A percentile compares a stretch with the other conserved stretches of the same genome.
phyloP scores from a whole-genome alignment of 1,284 basidiomycete species.

The Moniliophthora roreri region DNA sequence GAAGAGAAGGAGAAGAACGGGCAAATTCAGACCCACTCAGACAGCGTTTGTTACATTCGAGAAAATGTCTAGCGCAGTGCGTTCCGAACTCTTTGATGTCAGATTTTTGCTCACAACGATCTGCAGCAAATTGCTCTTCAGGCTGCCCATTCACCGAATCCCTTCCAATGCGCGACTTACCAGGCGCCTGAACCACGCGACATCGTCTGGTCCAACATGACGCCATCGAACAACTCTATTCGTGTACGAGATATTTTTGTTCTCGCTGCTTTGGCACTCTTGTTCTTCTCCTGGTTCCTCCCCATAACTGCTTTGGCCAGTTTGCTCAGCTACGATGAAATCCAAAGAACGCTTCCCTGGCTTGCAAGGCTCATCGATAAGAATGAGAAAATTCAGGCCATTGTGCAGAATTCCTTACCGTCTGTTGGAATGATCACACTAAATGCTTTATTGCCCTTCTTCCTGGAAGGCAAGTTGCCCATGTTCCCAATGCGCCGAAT shows the following conservation, averaged over 20 bases:
- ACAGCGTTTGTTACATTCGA: conserved; percentile 97
- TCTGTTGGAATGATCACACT: conserved; percentile 87
- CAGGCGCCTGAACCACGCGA: conserved; percentile 94
- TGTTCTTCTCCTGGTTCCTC: conserved; percentile 86
- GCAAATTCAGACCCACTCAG: conserved; percentile 78
- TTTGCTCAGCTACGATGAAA: conserved; percentile 88
- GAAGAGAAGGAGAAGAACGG: conserved; percentile 60
- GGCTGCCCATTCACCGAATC: conserved; percentile 74
- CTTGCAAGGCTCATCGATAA: conserved; percentile 76
- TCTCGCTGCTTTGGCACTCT: conserved; percentile 61
- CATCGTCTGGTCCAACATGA: conserved; percentile 92
- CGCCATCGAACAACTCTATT: conserved; percentile 56
- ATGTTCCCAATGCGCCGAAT: not conserved
- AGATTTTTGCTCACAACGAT: not conserved
- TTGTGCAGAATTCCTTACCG: conserved; percentile 93
- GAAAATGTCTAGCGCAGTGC: conserved; percentile 86
- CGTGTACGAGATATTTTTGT: conserved; percentile 72
- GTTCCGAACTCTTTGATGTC: conserved; percentile 26
- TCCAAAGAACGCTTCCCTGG: conserved; percentile 88
- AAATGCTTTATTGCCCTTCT: conserved; percentile 87
- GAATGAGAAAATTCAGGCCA: conserved; percentile 77
- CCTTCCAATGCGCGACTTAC: conserved; percentile 65
- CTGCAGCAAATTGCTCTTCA: conserved; percentile 88
- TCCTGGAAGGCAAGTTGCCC: conserved; percentile 77
- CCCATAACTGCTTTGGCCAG: conserved; percentile 85